phyloP scores from a whole-genome alignment of 306 rosid genomes.

The Begonia loranthoides region DNA sequence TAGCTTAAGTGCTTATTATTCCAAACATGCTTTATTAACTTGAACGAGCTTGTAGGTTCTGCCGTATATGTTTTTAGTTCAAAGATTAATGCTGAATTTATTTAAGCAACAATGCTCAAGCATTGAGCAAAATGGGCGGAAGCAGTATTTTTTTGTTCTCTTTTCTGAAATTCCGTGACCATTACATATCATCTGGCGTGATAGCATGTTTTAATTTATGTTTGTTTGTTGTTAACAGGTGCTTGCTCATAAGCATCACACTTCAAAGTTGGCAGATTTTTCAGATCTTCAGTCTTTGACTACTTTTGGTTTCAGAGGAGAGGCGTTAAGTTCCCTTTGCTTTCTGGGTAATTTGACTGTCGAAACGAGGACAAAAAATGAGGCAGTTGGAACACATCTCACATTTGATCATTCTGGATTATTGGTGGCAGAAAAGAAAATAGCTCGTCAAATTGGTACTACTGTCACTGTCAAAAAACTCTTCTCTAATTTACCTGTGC shows the following conservation, averaged over 20 bases:
- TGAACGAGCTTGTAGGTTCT: too few relatives aligned
- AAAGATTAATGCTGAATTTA: too few relatives aligned
- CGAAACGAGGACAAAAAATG: slow-evolving; percentile 67
- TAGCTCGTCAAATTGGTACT: slow-evolving; percentile 82
- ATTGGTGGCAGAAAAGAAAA: slow-evolving; percentile 57
- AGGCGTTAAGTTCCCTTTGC: slow-evolving; percentile 86
- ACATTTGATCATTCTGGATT: slow-evolving; percentile 65
- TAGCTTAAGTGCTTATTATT: too few relatives aligned
- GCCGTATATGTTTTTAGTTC: too few relatives aligned
- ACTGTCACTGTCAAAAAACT: slow-evolving; percentile 72
- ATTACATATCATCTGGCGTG: too few relatives aligned
- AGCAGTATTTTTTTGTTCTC: too few relatives aligned
- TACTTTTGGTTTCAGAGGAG: slow-evolving; percentile 92
- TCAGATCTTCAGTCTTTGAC: slow-evolving; percentile 81
- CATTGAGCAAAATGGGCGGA: too few relatives aligned
- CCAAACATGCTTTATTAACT: too few relatives aligned
- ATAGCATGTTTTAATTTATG: too few relatives aligned
- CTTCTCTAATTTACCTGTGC: slow-evolving; percentile 70
- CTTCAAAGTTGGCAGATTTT: slow-evolving; percentile 66
- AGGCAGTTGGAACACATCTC: slow-evolving; percentile 62
- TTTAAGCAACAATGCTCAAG: too few relatives aligned
- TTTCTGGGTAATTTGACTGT: slow-evolving; percentile 58
- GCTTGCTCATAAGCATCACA: slow-evolving; percentile 75
- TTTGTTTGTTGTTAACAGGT: slow-evolving; percentile 20
- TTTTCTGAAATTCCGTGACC: too few relatives aligned